phyloP scores from a whole-genome alignment of 2,329 filamentous ascomycete species.

The Ceratocystis ficicola region DNA sequence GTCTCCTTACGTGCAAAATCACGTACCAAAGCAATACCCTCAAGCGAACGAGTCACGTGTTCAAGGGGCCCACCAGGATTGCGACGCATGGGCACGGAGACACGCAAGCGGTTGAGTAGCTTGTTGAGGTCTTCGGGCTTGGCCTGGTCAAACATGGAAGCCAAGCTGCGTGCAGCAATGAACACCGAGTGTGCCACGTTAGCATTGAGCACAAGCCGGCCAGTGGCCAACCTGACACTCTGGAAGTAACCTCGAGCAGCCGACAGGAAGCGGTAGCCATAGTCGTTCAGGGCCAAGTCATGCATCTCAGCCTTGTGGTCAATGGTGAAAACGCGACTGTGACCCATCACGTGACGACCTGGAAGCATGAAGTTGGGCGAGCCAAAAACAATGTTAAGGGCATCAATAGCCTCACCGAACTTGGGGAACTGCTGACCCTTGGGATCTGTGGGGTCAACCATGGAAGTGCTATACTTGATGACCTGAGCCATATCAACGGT shows the following conservation, averaged over 20 bases:
- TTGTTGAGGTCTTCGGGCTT: conserved; percentile 38
- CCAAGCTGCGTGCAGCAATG: conserved; percentile 24
- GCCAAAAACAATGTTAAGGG: conserved; percentile 42
- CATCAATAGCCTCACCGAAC: conserved; percentile 38
- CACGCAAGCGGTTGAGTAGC: conserved; percentile 30
- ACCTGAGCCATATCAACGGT: conserved; percentile 30
- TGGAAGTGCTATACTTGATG: conserved; percentile 35
- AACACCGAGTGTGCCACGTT: conserved; percentile 46
- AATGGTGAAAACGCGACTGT: conserved; percentile 38
- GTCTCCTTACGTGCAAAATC: conserved; percentile 5
- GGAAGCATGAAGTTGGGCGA: conserved; percentile 32
- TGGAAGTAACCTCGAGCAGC: conserved; percentile 43
- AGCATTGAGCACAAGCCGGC: conserved; percentile 42
- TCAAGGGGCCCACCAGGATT: conserved; percentile 9
- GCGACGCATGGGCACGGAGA: conserved; percentile 17
- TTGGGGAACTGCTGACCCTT: conserved; percentile 34
- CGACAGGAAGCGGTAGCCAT: conserved; percentile 25
- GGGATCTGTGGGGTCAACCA: conserved; percentile 31
- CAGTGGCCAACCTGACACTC: conserved; percentile 42
- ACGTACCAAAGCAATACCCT: conserved; percentile 12
- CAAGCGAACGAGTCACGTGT: conserved; percentile 1
- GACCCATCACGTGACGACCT: conserved; percentile 34
- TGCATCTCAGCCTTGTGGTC: conserved; percentile 7
- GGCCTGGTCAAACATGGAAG: conserved; percentile 11
- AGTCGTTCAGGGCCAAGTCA: conserved; percentile 26